A percentile compares a stretch with the other conserved stretches of the same genome.
These are phyloP conservation scores for Colletotrichum sp. DNA, from an alignment of 2,329 filamentous ascomycete species.

Conservation along the genomic window DNA sequence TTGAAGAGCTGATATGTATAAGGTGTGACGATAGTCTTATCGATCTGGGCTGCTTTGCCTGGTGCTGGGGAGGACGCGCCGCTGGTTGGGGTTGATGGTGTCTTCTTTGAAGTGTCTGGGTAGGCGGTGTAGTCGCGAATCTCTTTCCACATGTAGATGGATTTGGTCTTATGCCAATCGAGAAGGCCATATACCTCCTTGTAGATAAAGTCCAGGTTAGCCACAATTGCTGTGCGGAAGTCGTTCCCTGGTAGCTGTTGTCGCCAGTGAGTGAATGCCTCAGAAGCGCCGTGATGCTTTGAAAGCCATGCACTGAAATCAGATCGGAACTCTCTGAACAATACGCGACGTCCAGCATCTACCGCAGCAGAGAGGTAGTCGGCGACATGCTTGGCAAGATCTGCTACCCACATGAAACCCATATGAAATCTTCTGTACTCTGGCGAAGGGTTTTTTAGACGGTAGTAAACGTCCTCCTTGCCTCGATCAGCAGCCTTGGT, in stretches of 20 bases:
- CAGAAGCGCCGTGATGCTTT: conserved; percentile 44
- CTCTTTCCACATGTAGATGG: conserved; percentile 61
- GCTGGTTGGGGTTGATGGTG: conserved; percentile 18
- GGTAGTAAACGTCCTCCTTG: conserved; percentile 63
- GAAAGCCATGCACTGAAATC: conserved; percentile 65
- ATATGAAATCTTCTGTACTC: conserved; percentile 68
- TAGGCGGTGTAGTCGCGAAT: conserved; percentile 42
- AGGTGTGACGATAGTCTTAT: conserved; percentile 70
- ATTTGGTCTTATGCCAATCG: conserved; percentile 27
- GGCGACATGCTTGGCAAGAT: conserved; percentile 74
- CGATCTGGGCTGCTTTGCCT: neutral
- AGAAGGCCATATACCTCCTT: conserved; percentile 66
- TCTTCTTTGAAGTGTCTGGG: neutral
- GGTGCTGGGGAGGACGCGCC: neutral
- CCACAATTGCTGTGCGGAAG: conserved; percentile 66
- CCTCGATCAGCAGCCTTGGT: conserved; percentile 22
- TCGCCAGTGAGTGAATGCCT: conserved; percentile 61
- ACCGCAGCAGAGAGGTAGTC: conserved; percentile 60
- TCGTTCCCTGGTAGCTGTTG: conserved; percentile 53
- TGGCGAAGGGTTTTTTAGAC: conserved; percentile 56
- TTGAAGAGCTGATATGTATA: conserved; percentile 70
- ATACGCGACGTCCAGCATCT: conserved; percentile 39
- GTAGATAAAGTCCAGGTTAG: conserved; percentile 67
- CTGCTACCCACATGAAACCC: conserved; percentile 73
- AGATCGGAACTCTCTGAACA: conserved; percentile 60